These are phyloP conservation scores for Azolla pinnata DNA, from an alignment of 75 land plant genomes.

Conservation along the genomic window DNA sequence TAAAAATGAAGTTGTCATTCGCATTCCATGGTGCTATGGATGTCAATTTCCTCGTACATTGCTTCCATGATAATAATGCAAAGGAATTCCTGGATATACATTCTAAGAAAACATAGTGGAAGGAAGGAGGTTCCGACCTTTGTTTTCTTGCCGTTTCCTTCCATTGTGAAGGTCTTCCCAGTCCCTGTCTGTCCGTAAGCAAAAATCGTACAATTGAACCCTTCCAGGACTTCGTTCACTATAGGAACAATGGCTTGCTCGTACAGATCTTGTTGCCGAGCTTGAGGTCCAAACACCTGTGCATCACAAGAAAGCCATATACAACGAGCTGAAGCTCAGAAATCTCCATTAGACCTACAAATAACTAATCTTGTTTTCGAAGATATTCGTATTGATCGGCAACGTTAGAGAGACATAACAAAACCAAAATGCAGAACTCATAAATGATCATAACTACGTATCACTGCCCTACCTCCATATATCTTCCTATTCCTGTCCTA, in stretches of 20 bases:
- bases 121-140: constrained; percentile 39
- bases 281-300: constrained; percentile 66
- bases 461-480: no score
- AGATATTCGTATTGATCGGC: not conserved
- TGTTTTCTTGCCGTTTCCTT: constrained; percentile 58
- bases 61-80: no score
- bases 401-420: not conserved
- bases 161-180: constrained; percentile 86
- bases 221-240: constrained; percentile 71
- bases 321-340: no score
- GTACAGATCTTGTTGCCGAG: constrained; percentile 59
- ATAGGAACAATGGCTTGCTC: constrained; percentile 75
- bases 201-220: constrained; percentile 79
- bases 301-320: not conserved
- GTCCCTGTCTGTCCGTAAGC: constrained; percentile 87
- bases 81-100: no score
- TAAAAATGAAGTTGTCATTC: no score
- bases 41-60: no score
- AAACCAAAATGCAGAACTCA: not conserved
- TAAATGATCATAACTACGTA: no score
- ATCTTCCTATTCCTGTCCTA: not conserved
- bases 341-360: not conserved
- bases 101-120: no score
- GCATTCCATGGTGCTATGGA: no score
- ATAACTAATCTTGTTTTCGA: not conserved